A percentile compares a stretch with the other conserved stretches of the same genome.
Evolutionary conservation across 768 basidiomycete species (phyloP).

Genomic region (Suillus subluteus): DNA sequence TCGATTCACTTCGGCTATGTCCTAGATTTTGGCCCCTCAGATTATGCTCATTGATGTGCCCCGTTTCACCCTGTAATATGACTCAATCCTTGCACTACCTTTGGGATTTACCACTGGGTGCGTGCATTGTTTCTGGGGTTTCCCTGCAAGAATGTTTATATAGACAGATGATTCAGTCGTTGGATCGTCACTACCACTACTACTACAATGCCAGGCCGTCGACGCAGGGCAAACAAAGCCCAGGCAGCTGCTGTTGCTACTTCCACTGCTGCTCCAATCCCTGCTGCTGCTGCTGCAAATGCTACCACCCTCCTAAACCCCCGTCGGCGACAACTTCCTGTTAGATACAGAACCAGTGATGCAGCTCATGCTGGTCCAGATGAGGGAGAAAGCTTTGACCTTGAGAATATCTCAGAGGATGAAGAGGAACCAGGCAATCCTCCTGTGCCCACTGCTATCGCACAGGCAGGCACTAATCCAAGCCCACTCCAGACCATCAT

Average conservation of each 20-base stretch:
- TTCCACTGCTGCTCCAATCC: slow-evolving; percentile 8
- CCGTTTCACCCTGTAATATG: too few species aligned
- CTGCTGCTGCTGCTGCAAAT: too few species aligned
- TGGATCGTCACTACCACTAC: not conserved
- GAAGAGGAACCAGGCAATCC: not conserved
- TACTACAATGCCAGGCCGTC: not conserved
- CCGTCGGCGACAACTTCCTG: not conserved
- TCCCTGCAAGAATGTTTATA: not conserved
- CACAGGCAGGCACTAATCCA: not conserved
- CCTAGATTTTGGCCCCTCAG: too few species aligned
- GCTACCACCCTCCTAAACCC: too few species aligned
- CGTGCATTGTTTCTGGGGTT: not conserved
- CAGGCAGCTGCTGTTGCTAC: too few species aligned
- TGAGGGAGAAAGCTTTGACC: not conserved
- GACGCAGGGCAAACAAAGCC: not conserved
- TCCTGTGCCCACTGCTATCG: not conserved
- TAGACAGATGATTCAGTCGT: not conserved
- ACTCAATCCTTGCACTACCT: too few species aligned
- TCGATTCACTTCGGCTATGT: too few species aligned
- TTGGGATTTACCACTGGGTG: too few species aligned
- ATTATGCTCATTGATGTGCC: too few species aligned
- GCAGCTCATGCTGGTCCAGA: too few species aligned
- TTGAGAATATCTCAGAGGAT: not conserved
- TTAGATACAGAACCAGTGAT: not conserved
- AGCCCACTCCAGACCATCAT: not conserved